Percentiles rank a stretch among this genome's conserved stretches.
Evolutionary conservation across 2,329 filamentous ascomycete genomes (phyloP).

Genomic region (Microsporum ferrugineum): DNA sequence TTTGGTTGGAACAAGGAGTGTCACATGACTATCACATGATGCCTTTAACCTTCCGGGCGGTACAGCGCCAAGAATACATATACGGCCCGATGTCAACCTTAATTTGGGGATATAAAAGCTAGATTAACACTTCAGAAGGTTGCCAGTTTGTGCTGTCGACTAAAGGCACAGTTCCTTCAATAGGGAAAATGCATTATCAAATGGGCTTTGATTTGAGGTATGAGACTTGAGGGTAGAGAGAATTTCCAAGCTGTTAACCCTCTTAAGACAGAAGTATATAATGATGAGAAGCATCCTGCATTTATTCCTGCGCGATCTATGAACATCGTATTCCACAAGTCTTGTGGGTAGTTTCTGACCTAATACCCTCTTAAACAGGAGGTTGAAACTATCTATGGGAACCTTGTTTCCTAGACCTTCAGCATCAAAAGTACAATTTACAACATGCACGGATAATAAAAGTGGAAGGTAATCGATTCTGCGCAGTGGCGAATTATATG

Average conservation of each 20-base stretch:
- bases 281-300: conserved; percentile 15
- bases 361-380: conserved; percentile 8
- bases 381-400: conserved; percentile 17
- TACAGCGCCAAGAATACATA: not conserved
- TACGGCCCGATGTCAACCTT: not conserved
- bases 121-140: too few species aligned
- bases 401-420: conserved; percentile 13
- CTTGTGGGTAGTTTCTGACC: conserved; percentile 20
- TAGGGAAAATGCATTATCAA: too few species aligned
- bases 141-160: too few species aligned
- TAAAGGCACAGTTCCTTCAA: too few species aligned
- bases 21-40: not conserved
- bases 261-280: conserved; percentile 14
- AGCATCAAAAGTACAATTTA: conserved; percentile 10
- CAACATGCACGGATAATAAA: conserved; percentile 21
- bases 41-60: too few species aligned
- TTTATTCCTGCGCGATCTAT: conserved; percentile 7
- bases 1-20: not conserved
- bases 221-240: conserved; percentile 24
- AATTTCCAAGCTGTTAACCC: conserved; percentile 20
- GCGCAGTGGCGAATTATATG: conserved; percentile 24
- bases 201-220: conserved; percentile 12
- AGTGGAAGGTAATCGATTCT: conserved; percentile 23
- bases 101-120: not conserved
- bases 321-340: conserved; percentile 13